Base-by-base conservation (phyloP, 495 filamentous ascomycete species). In the Lepraria neglecta region DNA sequence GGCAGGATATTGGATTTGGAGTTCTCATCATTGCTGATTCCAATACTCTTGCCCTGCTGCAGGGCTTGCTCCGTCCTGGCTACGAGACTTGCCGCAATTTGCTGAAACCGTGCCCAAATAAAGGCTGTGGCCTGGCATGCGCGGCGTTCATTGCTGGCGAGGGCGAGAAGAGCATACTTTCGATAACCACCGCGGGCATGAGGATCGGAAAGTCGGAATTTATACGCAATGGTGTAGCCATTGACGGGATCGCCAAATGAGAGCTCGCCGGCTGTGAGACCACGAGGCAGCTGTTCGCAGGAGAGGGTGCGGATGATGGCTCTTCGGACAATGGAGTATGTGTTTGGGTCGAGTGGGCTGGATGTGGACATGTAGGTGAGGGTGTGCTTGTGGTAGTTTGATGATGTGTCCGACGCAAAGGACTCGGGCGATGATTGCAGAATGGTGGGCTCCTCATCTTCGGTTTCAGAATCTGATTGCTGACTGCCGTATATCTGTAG, bases 211-310 rank as follows among this genome's bases (percentile, higher is more conserved):
- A 96, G 86, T 27, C 90, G 89, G 71, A 97, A 96, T 67, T 95
- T 87, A 71, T 89, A 95, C 60, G 92, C 92, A 12, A 92, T 92
- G 3, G 92, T 95, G 74, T 92, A 95, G 48, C 92, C 92, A 4
- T 87, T 84, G 1, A 80, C 74, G 4, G 86, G 80, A 66, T 96
- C 91, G 28, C 91, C 91, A 64, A 96, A 97, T 66, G 89, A 90
- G 45, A 97, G 80, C 12, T 89, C 89, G 0, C 92, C 91, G 17
- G 84, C 84, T 1, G 85, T 83, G 24, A 85, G 80, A 57, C 86
- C 83, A 17, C 86, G 87, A 4, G 92, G 92, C 1, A 95, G 83
- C 4, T 85, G 85, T 68, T 97, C 92, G 64, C 88, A 87, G 44
- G 88, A 92, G 21, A 96, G 78, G 0, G 92, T 91, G 59, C 91